These are phyloP conservation scores for Nyssa sinensis DNA, from an alignment of 148 eudicot species.

Conservation along the genomic window DNA sequence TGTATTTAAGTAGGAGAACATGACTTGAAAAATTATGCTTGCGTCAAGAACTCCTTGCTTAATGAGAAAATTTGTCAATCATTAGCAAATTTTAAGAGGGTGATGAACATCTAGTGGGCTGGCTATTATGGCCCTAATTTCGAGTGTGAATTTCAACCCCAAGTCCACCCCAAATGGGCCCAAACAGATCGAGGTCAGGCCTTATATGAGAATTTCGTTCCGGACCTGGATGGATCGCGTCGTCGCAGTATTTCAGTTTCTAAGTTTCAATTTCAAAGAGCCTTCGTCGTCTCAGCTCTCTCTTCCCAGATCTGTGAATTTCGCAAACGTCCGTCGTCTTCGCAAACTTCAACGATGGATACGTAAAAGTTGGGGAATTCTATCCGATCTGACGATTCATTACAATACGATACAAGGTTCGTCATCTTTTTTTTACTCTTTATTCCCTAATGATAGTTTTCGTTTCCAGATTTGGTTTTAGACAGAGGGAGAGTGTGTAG, in stretches of 20 bases:
- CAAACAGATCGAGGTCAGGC: too few relatives aligned
- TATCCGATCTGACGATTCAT: background rate
- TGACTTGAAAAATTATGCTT: too few relatives aligned
- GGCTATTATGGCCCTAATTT: too few relatives aligned
- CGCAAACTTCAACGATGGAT: background rate
- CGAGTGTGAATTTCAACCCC: too few relatives aligned
- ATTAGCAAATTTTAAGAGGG: too few relatives aligned
- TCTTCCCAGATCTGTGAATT: background rate
- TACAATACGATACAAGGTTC: background rate
- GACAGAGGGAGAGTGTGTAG: background rate
- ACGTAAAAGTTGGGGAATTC: background rate
- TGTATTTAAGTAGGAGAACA: too few relatives aligned
- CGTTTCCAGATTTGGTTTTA: background rate
- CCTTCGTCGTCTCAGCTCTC: background rate
- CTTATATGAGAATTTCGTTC: background rate
- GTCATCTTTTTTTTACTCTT: background rate
- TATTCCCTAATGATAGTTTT: background rate
- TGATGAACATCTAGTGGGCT: too few relatives aligned
- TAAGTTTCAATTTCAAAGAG: background rate
- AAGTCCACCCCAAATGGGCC: too few relatives aligned
- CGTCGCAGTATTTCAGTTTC: background rate
- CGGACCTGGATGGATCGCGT: background rate
- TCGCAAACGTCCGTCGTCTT: too few relatives aligned
- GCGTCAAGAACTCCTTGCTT: too few relatives aligned
- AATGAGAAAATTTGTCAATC: too few relatives aligned